Conservation (phyloP, 441 rosid genomes). For the Kokia cookei region DNA sequence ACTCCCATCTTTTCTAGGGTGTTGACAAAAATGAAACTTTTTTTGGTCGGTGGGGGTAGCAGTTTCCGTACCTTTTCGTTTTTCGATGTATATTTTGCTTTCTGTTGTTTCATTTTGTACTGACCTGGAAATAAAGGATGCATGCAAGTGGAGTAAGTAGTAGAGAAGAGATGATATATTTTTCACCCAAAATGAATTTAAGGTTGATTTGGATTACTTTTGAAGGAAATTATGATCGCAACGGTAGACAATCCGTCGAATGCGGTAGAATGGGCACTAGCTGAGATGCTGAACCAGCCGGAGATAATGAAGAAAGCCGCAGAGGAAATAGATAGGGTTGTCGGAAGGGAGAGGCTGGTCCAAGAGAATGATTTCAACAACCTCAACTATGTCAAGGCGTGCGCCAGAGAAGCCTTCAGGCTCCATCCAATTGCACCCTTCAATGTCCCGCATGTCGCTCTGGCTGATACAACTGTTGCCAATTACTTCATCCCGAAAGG, state of each 20-base stretch:
- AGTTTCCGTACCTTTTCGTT: no score
- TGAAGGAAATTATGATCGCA: slow-evolving; percentile 35
- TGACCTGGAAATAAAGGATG: no score
- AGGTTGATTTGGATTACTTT: neutral
- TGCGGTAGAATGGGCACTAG: slow-evolving; percentile 34
- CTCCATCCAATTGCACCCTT: slow-evolving; percentile 43
- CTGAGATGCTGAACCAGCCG: slow-evolving; percentile 45
- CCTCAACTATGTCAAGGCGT: slow-evolving; percentile 41
- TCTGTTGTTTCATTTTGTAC: no score
- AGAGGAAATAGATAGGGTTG: slow-evolving; percentile 32
- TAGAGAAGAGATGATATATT: no score
- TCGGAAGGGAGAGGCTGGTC: slow-evolving; percentile 40
- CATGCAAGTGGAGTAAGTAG: no score
- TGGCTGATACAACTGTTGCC: slow-evolving; percentile 17
- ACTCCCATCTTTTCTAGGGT: no score
- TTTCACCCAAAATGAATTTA: neutral
- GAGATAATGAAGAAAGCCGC: slow-evolving; percentile 31
- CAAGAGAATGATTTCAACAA: slow-evolving; percentile 31
- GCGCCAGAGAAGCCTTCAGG: slow-evolving; percentile 36
- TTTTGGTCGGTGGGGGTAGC: no score
- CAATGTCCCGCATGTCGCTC: slow-evolving; percentile 33
- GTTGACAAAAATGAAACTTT: no score
- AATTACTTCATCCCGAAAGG: slow-evolving; percentile 44
- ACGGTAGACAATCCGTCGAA: slow-evolving; percentile 41
- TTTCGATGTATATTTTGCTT: no score